Percentiles rank a stretch among this genome's conserved stretches.
phyloP scores from a whole-genome alignment of 2,329 filamentous ascomycete species.

The Hymenotorrendiella dingleyae region DNA sequence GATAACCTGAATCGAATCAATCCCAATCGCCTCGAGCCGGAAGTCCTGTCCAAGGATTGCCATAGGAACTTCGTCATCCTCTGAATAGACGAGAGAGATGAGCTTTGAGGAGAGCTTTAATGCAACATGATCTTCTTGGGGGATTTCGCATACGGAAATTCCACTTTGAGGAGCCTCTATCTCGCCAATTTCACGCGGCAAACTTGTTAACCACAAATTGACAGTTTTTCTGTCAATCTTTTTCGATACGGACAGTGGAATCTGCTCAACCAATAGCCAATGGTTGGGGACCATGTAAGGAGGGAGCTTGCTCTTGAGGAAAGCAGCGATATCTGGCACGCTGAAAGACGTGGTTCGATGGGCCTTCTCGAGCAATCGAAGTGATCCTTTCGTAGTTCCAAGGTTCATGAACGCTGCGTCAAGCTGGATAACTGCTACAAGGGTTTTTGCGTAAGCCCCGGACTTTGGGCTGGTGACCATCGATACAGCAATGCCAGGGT shows the following conservation, averaged over 20 bases:
- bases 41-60: not conserved
- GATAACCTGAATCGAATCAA: constrained; percentile 5
- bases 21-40: not conserved
- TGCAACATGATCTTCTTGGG: not conserved
- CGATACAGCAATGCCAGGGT: not conserved
- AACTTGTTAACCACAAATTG: constrained; percentile 21
- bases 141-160: not conserved
- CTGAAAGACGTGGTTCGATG: not conserved
- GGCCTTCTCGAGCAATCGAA: constrained; percentile 46
- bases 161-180: not conserved
- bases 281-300: constrained; percentile 32
- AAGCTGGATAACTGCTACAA: constrained; percentile 51
- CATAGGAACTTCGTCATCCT: not conserved
- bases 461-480: constrained; percentile 34
- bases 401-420: too few species aligned
- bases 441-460: constrained; percentile 36
- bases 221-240: constrained; percentile 33
- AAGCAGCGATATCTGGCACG: not conserved
- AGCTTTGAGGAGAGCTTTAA: not conserved
- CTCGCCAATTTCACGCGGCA: not conserved
- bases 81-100: not conserved
- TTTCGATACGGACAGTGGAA: constrained; percentile 29
- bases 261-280: constrained; percentile 28
- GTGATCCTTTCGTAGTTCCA: constrained; percentile 45
- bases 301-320: constrained; percentile 19